Base-by-base conservation (phyloP, 495 filamentous ascomycete species). In the Parathielavia hyrcaniae region DNA sequence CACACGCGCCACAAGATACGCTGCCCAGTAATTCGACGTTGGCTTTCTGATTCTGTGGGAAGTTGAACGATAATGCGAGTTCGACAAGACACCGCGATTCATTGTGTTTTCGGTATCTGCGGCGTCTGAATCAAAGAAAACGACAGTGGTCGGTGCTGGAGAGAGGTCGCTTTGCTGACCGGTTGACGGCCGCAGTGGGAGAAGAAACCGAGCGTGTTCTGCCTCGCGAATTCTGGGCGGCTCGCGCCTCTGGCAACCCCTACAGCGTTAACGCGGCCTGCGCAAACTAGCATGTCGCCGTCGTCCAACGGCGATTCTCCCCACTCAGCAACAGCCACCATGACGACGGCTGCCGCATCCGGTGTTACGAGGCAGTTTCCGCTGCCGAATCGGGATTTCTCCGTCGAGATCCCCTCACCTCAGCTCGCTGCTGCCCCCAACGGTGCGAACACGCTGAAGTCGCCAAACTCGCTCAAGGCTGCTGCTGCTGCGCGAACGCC, bases 231-330 rank as follows among this genome's bases (percentile, higher is more conserved):
- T 11, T 20, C 20, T 44, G 36, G 50, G 36, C 35, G 58, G 50
- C 61, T 30, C 36, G 34, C 45, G 26, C 40, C 47, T 45, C 35
- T 11, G 39, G 13, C 32, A 49, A 17, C 16, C 30, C 38, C 8
- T n/a, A 30, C 26, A 36, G 7, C 41, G 22, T 12, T 19, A 30
- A 13, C 40, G 41, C 49, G 13, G 4, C 34, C 30, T 5, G 39
- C 9, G 4, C 39, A 48, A 19, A 9, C 14, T 60, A 68, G 67
- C 67, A 77, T 79, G 75, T 68, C 75, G 64, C 75, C 76, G 60
- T 78, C 75, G 46, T 79, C 76, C 55, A 78, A 73, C 64, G 73
- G 73, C 65, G 76, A 78, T 66, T 79, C 76, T 40, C 76, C 76
- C 56, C 71, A 68, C 38, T 78, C 76, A 54, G 71, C 64, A 10